phyloP scores from a whole-genome alignment of 2,329 filamentous ascomycete species.

The Thermomyces lanuginosus region DNA sequence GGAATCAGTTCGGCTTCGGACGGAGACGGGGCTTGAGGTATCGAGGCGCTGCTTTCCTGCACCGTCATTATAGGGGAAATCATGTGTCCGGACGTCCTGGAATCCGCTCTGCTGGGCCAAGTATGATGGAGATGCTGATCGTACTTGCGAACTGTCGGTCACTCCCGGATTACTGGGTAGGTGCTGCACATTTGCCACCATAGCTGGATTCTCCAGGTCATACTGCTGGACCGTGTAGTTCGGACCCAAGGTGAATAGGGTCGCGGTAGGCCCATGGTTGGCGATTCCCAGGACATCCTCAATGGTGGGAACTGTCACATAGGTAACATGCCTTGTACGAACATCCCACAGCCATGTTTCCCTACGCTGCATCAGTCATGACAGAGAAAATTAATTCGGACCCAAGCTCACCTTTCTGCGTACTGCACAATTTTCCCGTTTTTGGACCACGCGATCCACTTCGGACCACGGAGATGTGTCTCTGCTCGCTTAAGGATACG shows the following conservation, averaged over 20 bases:
- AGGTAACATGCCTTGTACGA: conserved; percentile 89
- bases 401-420: conserved; percentile 59
- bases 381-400: not conserved
- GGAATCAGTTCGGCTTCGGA: conserved; percentile 44
- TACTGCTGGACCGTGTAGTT: conserved; percentile 90
- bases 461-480: conserved; percentile 50
- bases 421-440: conserved; percentile 91
- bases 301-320: conserved; percentile 70
- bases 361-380: conserved; percentile 27
- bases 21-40: conserved; percentile 51
- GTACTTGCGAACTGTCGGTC: conserved; percentile 44
- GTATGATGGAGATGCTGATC: conserved; percentile 12
- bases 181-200: conserved; percentile 81
- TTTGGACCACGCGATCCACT: conserved; percentile 98
- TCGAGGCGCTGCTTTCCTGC: conserved; percentile 47
- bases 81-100: conserved; percentile 18
- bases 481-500: conserved; percentile 70
- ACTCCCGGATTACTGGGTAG: conserved; percentile 62
- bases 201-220: conserved; percentile 68
- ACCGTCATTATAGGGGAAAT: conserved; percentile 48
- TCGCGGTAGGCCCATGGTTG: conserved; percentile 79
- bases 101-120: conserved; percentile 15
- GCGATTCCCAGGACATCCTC: conserved; percentile 68
- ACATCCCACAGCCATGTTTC: conserved; percentile 96
- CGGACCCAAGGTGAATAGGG: conserved; percentile 74